Percentiles rank a stretch among this genome's conserved stretches.
Evolutionary conservation across 768 basidiomycete species (phyloP).

Genomic region (Boletus sp.): DNA sequence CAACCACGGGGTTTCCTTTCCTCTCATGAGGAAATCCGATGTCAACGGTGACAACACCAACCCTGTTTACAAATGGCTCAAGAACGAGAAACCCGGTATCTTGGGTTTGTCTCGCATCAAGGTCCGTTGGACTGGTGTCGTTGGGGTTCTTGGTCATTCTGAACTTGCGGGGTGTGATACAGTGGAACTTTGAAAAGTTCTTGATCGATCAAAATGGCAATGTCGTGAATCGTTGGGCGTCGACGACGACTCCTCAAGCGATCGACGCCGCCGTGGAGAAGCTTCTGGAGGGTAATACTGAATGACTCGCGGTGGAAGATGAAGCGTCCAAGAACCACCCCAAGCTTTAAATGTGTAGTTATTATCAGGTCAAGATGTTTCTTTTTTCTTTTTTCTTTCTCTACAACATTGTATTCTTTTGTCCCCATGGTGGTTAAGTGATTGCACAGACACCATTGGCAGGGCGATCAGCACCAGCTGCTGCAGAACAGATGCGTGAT

Average conservation of each 20-base stretch:
- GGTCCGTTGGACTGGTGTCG: slow-evolving; percentile 37
- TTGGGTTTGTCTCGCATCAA: slow-evolving; percentile 73
- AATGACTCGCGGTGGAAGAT: slow-evolving; percentile 16
- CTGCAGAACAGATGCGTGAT: neutral
- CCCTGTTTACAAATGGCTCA: slow-evolving; percentile 82
- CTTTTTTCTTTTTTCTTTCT: neutral
- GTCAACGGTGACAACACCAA: slow-evolving; percentile 87
- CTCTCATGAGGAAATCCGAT: slow-evolving; percentile 88
- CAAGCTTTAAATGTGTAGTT: slow-evolving; percentile 13
- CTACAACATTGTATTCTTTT: neutral
- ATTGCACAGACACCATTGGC: neutral
- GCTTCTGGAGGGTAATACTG: slow-evolving; percentile 37
- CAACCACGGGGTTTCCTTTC: slow-evolving; percentile 90
- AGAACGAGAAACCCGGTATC: slow-evolving; percentile 71
- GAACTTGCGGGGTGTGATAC: neutral
- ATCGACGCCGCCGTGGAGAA: slow-evolving; percentile 65
- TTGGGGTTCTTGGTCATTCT: neutral
- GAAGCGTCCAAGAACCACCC: neutral
- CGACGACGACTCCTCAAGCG: slow-evolving; percentile 64
- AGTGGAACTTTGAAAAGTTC: slow-evolving; percentile 96
- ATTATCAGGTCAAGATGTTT: neutral
- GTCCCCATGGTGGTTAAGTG: neutral
- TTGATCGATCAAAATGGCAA: slow-evolving; percentile 74
- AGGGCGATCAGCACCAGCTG: neutral
- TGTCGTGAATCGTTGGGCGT: slow-evolving; percentile 73